These are phyloP conservation scores for Fusarium mundagurra DNA, from an alignment of 2,329 filamentous ascomycete genomes.

Conservation along the genomic window DNA sequence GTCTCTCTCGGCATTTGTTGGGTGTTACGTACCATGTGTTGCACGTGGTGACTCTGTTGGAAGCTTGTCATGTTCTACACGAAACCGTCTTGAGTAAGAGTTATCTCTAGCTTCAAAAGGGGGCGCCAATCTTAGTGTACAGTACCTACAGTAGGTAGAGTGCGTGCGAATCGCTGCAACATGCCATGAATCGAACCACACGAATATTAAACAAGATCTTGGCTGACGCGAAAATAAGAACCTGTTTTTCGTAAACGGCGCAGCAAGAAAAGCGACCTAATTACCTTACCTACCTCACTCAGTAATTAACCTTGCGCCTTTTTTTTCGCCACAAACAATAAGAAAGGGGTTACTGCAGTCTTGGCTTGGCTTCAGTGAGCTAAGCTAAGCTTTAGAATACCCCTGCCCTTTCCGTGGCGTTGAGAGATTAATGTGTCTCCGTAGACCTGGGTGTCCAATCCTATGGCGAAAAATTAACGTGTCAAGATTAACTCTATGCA, in stretches of 20 bases:
- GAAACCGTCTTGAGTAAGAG: neutral
- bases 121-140: neutral
- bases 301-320: neutral
- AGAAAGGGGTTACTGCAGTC: neutral
- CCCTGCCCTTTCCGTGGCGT: neutral
- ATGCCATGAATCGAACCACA: constrained; percentile 14
- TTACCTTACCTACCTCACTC: neutral
- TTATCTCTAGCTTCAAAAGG: neutral
- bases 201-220: neutral
- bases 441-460: constrained; percentile 5
- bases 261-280: neutral
- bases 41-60: neutral
- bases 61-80: neutral
- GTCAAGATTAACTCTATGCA: constrained; percentile 24
- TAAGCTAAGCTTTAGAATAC: constrained; percentile 20
- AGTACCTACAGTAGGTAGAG: too few relatives aligned
- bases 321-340: neutral
- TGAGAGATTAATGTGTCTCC: neutral
- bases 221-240: neutral
- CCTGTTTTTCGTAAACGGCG: neutral
- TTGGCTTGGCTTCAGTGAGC: neutral
- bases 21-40: neutral
- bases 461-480: constrained; percentile 4
- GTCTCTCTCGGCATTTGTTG: neutral
- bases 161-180: neutral